Percentiles rank a stretch among this genome's conserved stretches.
Conservation (phyloP, 2,329 filamentous ascomycete genomes). For the Aspergillus ustus region DNA sequence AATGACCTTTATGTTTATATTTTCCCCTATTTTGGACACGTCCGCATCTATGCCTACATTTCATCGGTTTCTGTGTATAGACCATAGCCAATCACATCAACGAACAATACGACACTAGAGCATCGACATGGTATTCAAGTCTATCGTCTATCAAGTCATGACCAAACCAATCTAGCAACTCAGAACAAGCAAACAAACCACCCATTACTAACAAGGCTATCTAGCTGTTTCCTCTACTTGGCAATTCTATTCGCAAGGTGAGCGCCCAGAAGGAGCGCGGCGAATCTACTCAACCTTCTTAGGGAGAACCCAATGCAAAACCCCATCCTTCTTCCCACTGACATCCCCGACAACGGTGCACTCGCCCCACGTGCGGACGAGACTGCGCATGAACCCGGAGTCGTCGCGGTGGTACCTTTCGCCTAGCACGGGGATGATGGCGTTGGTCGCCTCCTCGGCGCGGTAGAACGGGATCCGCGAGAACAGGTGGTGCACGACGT, state of each 20-base stretch:
- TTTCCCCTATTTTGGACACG: not conserved
- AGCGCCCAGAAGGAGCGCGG: too few relatives aligned
- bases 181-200: not conserved
- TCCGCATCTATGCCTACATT: slow-evolving; percentile 2
- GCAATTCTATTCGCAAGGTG: not conserved
- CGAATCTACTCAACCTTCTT: not conserved
- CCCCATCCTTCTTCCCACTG: slow-evolving; percentile 6
- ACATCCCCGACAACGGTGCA: slow-evolving; percentile 10
- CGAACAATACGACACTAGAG: slow-evolving; percentile 9
- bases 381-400: slow-evolving; percentile 7
- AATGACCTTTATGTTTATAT: slow-evolving; percentile 13
- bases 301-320: slow-evolving; percentile 11
- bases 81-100: not conserved
- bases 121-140: not conserved
- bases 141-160: not conserved
- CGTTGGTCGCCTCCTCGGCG: slow-evolving; percentile 62
- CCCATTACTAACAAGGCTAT: not conserved
- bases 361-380: slow-evolving; percentile 6
- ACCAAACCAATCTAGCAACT: not conserved
- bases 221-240: too few relatives aligned
- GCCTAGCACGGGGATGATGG: slow-evolving; percentile 62
- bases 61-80: not conserved
- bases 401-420: slow-evolving; percentile 50
- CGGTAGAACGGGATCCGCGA: slow-evolving; percentile 67
- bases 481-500: slow-evolving; percentile 68